phyloP scores from a whole-genome alignment of 495 filamentous ascomycete genomes.

The Hypoxylon trugodes region DNA sequence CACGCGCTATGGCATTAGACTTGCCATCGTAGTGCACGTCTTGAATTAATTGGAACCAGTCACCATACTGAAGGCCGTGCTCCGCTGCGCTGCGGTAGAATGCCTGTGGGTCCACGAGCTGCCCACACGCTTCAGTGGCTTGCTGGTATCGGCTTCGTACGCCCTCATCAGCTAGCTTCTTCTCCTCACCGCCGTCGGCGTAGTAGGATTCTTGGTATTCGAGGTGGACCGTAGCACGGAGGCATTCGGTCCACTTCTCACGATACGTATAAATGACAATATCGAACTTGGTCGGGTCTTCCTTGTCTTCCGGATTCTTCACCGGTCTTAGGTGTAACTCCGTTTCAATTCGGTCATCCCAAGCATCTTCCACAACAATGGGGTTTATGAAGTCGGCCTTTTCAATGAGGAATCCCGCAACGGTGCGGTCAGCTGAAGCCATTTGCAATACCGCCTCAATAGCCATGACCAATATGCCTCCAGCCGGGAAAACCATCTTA shows the following conservation, averaged over 20 bases:
- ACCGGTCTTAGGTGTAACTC: slow-evolving; percentile 31
- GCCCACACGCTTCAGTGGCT: slow-evolving; percentile 10
- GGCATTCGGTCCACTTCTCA: slow-evolving; percentile 37
- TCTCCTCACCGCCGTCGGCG: slow-evolving; percentile 32
- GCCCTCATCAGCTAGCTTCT: slow-evolving; percentile 4
- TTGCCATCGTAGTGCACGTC: slow-evolving; percentile 33
- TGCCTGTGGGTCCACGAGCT: slow-evolving; percentile 11
- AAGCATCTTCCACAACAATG: slow-evolving; percentile 38
- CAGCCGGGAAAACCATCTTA: slow-evolving; percentile 60
- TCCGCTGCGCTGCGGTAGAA: slow-evolving; percentile 12
- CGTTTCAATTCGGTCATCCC: slow-evolving; percentile 35
- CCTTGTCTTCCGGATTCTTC: slow-evolving; percentile 15
- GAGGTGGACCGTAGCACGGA: slow-evolving; percentile 31
- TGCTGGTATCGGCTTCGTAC: background rate
- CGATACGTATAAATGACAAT: slow-evolving; percentile 30
- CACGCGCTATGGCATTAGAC: slow-evolving; percentile 4
- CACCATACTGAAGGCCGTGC: slow-evolving; percentile 29
- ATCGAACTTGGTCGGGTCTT: slow-evolving; percentile 22
- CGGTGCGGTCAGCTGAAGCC: slow-evolving; percentile 7
- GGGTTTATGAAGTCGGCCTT: slow-evolving; percentile 40
- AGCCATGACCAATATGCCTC: slow-evolving; percentile 61
- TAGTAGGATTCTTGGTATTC: slow-evolving; percentile 35
- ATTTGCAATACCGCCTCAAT: slow-evolving; percentile 53
- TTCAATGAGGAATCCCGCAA: slow-evolving; percentile 40
- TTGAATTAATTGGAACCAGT: slow-evolving; percentile 29